Evolutionary conservation across 371 early-diverging fungal species (phyloP), one percentile per base, ranked within the genome.

Genomic region (Batkoa obscura): DNA sequence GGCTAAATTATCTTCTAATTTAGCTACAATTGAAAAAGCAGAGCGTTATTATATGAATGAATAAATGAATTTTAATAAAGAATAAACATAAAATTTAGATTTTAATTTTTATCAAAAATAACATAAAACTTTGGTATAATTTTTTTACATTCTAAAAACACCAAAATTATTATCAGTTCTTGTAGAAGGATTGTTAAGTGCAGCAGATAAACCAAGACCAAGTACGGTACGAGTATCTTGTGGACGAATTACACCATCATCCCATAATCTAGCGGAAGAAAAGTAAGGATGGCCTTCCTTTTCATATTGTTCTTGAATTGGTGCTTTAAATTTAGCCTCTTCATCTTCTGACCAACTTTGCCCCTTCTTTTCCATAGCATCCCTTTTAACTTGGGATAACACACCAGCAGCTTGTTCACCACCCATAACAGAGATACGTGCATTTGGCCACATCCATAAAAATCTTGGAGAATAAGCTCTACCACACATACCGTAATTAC

Each of bases 401-500:
- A 97, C 97, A 49, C 83, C 83, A 8, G 97, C 93, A 37, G 95
- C 93, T 69, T 97, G 94, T 66, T 94, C 96, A 55, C 97, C 97
- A 57, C 97, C 97, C 97, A 97, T 97, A 30, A 97, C 97, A 32
- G 88, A 86, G 61, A 97, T 93, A 43, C 97, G 78, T 33, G 91
- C 81, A 62, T 86, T 83, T 58, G 97, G 97, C 90, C 91, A 97
- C 81, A 88, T 88, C 87, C 88, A 97, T 63, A 97, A 66, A 80
- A 97, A 92, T 23, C 95, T 71, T 6, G 97, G 97, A 36, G 82
- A 76, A 62, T 62, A 95, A 0, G 97, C 92, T 56, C 97, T 73
- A 6, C 97, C 97, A 68, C 97, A 94, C 97, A 95, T 96, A 57
- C 97, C 97, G 65, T 96, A 95, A 75, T 96, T 96, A 64, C 94